phyloP scores from a whole-genome alignment of 257 asterid species.

The Paraleonurus japonicus region DNA sequence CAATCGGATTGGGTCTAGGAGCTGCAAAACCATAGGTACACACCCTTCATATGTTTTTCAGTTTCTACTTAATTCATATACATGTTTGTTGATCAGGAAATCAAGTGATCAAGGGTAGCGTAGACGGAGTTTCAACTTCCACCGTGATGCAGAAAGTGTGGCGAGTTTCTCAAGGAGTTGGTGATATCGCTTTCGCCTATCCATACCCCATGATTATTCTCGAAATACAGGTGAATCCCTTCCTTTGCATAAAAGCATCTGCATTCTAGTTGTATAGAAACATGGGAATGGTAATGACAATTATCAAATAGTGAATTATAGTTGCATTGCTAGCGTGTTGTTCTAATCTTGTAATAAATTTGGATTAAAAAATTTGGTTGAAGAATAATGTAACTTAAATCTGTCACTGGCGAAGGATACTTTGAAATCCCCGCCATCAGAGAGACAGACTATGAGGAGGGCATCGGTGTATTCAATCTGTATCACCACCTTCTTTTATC shows the following conservation, averaged over 20 bases:
- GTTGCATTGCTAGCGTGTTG: no score
- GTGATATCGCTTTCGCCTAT: slow-evolving; percentile 76
- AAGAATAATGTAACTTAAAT: background rate
- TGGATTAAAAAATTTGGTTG: no score
- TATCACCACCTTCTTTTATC: slow-evolving; percentile 61
- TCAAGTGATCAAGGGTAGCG: slow-evolving; percentile 59
- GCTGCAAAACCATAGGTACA: slow-evolving; percentile 67
- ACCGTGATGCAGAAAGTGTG: slow-evolving; percentile 57
- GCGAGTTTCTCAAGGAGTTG: slow-evolving; percentile 73
- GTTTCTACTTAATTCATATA: slow-evolving; percentile 4
- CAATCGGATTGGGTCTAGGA: slow-evolving; percentile 78
- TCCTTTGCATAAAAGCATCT: no score
- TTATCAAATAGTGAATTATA: no score
- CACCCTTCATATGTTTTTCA: background rate
- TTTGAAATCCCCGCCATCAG: slow-evolving; percentile 71
- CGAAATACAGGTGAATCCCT: slow-evolving; percentile 83
- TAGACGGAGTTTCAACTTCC: slow-evolving; percentile 58
- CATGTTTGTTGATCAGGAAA: slow-evolving; percentile 48
- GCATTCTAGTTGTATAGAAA: background rate
- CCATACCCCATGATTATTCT: slow-evolving; percentile 67
- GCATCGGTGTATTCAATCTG: slow-evolving; percentile 54
- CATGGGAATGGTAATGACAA: no score
- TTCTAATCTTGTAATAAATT: no score
- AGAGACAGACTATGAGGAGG: slow-evolving; percentile 66
- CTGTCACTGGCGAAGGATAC: slow-evolving; percentile 45